Percentiles rank a stretch among this genome's conserved stretches.
Conservation (phyloP, 2,329 filamentous ascomycete species). For the Colletotrichum australisinense region DNA sequence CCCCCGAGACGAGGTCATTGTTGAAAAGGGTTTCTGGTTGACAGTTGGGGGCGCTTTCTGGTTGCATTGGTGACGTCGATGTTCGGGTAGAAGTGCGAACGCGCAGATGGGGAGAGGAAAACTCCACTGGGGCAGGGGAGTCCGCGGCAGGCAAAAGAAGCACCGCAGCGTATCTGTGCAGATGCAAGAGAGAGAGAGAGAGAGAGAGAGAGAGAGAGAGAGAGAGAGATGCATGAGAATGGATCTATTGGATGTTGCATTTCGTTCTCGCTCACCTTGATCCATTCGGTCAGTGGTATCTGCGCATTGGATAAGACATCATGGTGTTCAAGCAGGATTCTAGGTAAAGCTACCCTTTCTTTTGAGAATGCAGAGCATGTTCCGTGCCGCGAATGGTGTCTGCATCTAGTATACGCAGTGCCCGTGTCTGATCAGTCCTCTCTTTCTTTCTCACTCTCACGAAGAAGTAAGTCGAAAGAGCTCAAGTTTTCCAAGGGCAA, state of each 20-base stretch:
- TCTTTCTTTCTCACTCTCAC: too few species aligned
- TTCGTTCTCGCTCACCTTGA: neutral
- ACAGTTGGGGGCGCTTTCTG: neutral
- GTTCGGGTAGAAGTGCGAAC: conserved; percentile 8
- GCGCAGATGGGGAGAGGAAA: neutral
- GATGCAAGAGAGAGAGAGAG: neutral
- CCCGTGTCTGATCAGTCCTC: too few species aligned
- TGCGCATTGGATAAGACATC: too few species aligned
- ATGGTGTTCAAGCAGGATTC: too few species aligned
- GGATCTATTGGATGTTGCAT: neutral
- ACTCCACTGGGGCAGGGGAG: neutral
- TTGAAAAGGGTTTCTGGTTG: neutral
- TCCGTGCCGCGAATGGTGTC: too few species aligned
- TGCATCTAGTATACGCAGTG: too few species aligned
- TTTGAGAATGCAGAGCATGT: too few species aligned
- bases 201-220: too few species aligned
- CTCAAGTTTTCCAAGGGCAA: too few species aligned
- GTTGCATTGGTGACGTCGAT: conserved; percentile 23
- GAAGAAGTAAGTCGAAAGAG: too few species aligned
- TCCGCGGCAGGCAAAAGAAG: conserved; percentile 6
- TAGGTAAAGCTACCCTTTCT: too few species aligned
- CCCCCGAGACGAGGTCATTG: neutral
- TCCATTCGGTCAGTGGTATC: too few species aligned
- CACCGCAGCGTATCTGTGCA: neutral
- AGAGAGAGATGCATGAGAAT: neutral